Evolutionary conservation across 768 basidiomycete species (phyloP).

Genomic region (Rhizopogon roseolus): DNA sequence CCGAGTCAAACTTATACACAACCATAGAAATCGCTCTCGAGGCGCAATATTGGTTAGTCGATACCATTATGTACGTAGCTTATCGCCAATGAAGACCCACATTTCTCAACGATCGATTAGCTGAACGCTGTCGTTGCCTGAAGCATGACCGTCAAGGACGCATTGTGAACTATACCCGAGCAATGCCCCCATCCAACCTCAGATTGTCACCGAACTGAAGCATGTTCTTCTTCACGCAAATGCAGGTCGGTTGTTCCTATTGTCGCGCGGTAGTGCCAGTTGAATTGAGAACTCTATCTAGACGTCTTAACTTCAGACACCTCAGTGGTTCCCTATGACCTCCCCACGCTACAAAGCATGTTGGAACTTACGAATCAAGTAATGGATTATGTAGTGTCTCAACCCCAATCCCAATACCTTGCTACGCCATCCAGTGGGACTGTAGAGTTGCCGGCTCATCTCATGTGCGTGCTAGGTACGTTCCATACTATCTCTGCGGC

Average conservation of each 20-base stretch:
- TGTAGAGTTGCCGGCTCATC: constrained; percentile 1
- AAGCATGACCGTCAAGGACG: background rate
- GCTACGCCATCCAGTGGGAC: background rate
- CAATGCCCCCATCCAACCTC: background rate
- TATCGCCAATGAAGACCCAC: no score
- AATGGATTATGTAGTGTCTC: background rate
- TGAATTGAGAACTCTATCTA: background rate
- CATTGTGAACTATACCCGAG: constrained; percentile 3
- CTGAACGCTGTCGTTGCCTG: background rate
- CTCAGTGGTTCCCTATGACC: constrained; percentile 7
- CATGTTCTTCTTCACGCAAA: background rate
- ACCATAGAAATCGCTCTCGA: constrained; percentile 17
- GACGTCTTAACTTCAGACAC: constrained; percentile 6
- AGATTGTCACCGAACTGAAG: background rate
- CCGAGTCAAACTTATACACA: background rate
- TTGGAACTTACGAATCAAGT: background rate
- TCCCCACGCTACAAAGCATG: background rate
- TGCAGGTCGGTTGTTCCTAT: background rate
- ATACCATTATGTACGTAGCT: background rate
- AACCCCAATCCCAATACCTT: background rate
- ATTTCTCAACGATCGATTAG: background rate
- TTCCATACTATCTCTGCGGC: background rate
- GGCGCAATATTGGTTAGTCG: constrained; percentile 20
- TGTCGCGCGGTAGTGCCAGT: background rate
- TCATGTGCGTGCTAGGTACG: constrained; percentile 3